Percentiles rank a stretch among this genome's conserved stretches.
Evolutionary conservation across 2,329 filamentous ascomycete species (phyloP).

Genomic region (Orbilia brochopaga): DNA sequence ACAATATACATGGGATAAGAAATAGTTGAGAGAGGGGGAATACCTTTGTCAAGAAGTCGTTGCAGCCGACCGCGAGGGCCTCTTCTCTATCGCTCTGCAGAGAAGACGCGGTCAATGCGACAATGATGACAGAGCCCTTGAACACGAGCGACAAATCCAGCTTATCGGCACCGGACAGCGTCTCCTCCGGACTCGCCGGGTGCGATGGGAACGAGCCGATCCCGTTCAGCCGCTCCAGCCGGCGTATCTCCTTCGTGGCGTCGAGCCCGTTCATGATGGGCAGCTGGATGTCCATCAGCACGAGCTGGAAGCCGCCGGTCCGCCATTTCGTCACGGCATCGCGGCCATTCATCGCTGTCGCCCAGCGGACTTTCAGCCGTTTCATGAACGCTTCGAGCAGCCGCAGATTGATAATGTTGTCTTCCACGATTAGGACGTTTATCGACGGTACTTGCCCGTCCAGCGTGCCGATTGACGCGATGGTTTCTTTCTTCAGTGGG

Average conservation of each 20-base stretch:
- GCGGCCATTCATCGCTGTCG: slow-evolving; percentile 92
- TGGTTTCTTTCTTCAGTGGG: slow-evolving; percentile 32
- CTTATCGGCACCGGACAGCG: slow-evolving; percentile 62
- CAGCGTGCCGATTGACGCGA: slow-evolving; percentile 58
- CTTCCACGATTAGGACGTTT: slow-evolving; percentile 96
- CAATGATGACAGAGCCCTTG: slow-evolving; percentile 97
- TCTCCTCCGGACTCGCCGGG: slow-evolving; percentile 62
- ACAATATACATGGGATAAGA: slow-evolving; percentile 17
- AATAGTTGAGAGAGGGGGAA: slow-evolving; percentile 3
- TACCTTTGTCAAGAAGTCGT: slow-evolving; percentile 98
- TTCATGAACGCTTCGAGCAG: slow-evolving; percentile 96
- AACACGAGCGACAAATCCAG: slow-evolving; percentile 73
- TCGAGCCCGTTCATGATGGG: slow-evolving; percentile 96
- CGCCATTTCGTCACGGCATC: slow-evolving; percentile 95
- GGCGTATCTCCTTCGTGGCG: slow-evolving; percentile 90
- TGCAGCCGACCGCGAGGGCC: slow-evolving; percentile 91
- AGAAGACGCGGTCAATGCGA: slow-evolving; percentile 91
- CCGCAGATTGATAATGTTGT: slow-evolving; percentile 96
- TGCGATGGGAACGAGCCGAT: slow-evolving; percentile 86
- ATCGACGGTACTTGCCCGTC: slow-evolving; percentile 90
- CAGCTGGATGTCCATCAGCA: slow-evolving; percentile 97
- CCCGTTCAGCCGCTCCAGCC: slow-evolving; percentile 85
- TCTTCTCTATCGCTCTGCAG: slow-evolving; percentile 95
- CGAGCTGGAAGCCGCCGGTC: slow-evolving; percentile 88
- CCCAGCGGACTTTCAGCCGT: slow-evolving; percentile 91